Evolutionary conservation across 495 filamentous ascomycete species (phyloP).

Genomic region (Neurospora sp.): DNA sequence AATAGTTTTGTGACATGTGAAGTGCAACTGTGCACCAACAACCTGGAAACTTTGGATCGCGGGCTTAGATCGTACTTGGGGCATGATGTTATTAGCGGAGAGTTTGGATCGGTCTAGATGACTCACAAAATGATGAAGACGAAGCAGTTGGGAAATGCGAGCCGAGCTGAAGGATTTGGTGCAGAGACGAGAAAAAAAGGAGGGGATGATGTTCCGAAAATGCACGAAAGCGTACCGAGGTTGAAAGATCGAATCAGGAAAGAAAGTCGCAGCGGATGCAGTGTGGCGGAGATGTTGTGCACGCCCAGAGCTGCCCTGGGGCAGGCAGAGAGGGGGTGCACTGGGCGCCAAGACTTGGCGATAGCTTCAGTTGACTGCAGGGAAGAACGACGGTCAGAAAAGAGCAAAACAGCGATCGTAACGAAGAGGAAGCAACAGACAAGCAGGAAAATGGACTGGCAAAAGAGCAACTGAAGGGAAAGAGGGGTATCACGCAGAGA

Average conservation of each 20-base stretch:
- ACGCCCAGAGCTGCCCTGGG: background rate
- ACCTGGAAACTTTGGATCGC: too few species aligned
- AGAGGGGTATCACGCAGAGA: too few species aligned
- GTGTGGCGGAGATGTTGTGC: background rate
- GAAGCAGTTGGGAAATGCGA: too few species aligned
- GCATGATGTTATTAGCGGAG: too few species aligned
- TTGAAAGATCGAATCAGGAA: background rate
- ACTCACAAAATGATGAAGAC: too few species aligned
- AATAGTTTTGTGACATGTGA: too few species aligned
- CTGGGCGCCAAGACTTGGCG: background rate
- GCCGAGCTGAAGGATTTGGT: too few species aligned
- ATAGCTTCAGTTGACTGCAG: background rate
- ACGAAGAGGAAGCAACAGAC: background rate
- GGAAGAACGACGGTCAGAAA: background rate
- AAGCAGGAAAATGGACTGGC: background rate
- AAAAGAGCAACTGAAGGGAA: too few species aligned
- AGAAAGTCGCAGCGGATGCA: background rate
- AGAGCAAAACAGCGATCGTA: background rate
- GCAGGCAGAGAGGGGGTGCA: background rate
- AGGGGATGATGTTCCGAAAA: background rate
- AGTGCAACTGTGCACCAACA: too few species aligned
- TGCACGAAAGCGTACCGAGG: background rate
- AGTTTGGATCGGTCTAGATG: too few species aligned
- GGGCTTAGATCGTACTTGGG: background rate
- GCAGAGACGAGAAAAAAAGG: too few species aligned